Base-by-base conservation (phyloP, 345 rosid genomes). In the Nasturtium officinale region DNA sequence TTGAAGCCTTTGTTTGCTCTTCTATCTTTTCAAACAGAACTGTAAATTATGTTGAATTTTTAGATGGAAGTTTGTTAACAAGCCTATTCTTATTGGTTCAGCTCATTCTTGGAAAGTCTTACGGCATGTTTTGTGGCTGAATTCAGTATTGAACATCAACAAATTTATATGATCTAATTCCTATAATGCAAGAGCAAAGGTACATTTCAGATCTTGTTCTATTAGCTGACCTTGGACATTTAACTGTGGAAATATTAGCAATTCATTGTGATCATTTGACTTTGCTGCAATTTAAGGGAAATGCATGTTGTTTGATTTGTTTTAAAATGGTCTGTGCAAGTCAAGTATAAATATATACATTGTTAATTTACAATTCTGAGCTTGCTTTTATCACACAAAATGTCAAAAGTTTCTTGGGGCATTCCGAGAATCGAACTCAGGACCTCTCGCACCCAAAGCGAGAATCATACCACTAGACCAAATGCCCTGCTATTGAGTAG, bases 401-500 rank as follows among this genome's bases (percentile, higher is more conserved):
- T 18, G 8, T 18, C 10, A 63, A 72, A 69, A 28, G 26, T 12
- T 0, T 3, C 78, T 79, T 3, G 43, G 43, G 11, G 85, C 84
- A 79, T 88, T 87, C 85, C 76, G 83, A 83, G 89, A 89, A 87
- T 79, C 65, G 56, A 83, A 83, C 85, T 87, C 82, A 69, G 81
- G 91, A 90, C 86, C 85, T 85, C 87, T 91, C 81, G 50, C 66
- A 61, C 66, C 66, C 66, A 40, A 61, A 42, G 66, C 66, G 23
- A 61, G 66, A 61, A 59, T 59, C 64, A 59, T 59, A 35, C 64
- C 64, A 57, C 62, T 58, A 58, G 45, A 54, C 62, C 62, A 58
- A 48, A 50, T 10, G 57, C 78, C 87, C 89, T 38, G 29, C 3
- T 51, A 18, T 12, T 26, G 23, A 52, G 5, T 55, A 32, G 7